A percentile compares a stretch with the other conserved stretches of the same genome.
These are phyloP conservation scores for Anthoceros angustus DNA, from an alignment of 225 moss, liverwort and hornwort species.

Conservation along the genomic window DNA sequence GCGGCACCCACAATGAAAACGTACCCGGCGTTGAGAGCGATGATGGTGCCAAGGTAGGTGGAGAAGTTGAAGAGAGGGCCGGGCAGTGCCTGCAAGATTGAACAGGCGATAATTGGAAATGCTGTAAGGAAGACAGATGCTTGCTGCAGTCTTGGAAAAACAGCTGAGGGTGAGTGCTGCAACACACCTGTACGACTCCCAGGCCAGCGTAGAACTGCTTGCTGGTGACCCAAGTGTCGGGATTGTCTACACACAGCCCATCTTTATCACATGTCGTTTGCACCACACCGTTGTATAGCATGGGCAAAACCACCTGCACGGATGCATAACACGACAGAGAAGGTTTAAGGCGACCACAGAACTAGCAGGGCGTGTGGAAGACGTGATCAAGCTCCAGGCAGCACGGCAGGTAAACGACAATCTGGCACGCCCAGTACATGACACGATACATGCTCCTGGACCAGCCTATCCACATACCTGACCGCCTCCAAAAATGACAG, in stretches of 20 bases:
- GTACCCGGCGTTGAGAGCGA: conserved; percentile 36
- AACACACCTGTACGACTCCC: conserved; percentile 18
- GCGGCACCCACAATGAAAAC: conserved; percentile 21
- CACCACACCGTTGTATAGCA: conserved; percentile 41
- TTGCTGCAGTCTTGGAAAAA: not conserved
- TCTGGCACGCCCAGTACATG: not conserved
- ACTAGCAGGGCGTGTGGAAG: no score
- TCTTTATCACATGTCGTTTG: conserved; percentile 23
- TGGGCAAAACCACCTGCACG: conserved; percentile 33
- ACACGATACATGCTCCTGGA: not conserved
- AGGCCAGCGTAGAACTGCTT: conserved; percentile 48
- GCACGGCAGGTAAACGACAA: no score
- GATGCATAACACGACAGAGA: no score
- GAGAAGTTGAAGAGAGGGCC: conserved; percentile 59
- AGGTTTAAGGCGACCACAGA: no score
- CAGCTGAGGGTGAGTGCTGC: not conserved
- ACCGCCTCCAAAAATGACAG: conserved; percentile 39
- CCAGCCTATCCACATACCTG: conserved; percentile 10
- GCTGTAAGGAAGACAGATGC: not conserved
- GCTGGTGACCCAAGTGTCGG: conserved; percentile 31
- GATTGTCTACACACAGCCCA: conserved; percentile 21
- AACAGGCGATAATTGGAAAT: not conserved
- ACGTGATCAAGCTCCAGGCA: no score
- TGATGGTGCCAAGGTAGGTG: conserved; percentile 32
- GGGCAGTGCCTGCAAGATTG: conserved; percentile 25